Evolutionary conservation across 176 grass and related monocot genomes (phyloP).

Genomic region (Zizania latifolia): DNA sequence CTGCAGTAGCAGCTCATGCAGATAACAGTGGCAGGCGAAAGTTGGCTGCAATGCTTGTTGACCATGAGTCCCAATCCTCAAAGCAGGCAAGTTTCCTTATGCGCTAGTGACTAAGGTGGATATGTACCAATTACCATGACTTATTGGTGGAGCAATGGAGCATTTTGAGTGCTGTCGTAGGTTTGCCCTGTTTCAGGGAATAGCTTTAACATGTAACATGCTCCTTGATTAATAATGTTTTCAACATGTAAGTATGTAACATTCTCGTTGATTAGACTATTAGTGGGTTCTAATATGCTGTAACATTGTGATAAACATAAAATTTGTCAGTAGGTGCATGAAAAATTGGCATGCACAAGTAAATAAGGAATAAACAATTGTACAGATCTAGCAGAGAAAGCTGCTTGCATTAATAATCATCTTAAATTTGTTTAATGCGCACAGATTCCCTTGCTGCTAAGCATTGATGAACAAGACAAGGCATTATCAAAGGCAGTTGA

Average conservation of each 20-base stretch:
- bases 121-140: neutral
- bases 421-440: constrained; percentile 24
- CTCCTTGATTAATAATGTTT: constrained; percentile 11
- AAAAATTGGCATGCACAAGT: constrained; percentile 4
- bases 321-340: too few species aligned
- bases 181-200: neutral
- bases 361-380: neutral
- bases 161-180: constrained; percentile 1
- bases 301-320: too few species aligned
- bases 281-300: too few species aligned
- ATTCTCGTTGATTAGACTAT: too few species aligned
- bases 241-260: too few species aligned
- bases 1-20: constrained; percentile 94
- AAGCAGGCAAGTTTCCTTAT: constrained; percentile 74
- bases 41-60: constrained; percentile 84
- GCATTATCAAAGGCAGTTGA: constrained; percentile 84
- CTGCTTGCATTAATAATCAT: constrained; percentile 1
- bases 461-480: constrained; percentile 90
- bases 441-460: constrained; percentile 89
- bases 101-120: neutral
- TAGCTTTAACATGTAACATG: neutral
- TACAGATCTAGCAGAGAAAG: neutral
- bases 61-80: constrained; percentile 81
- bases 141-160: neutral
- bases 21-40: constrained; percentile 77